These are phyloP conservation scores for Schizopora paradoxa DNA, from an alignment of 1,284 basidiomycete genomes.

Conservation along the genomic window DNA sequence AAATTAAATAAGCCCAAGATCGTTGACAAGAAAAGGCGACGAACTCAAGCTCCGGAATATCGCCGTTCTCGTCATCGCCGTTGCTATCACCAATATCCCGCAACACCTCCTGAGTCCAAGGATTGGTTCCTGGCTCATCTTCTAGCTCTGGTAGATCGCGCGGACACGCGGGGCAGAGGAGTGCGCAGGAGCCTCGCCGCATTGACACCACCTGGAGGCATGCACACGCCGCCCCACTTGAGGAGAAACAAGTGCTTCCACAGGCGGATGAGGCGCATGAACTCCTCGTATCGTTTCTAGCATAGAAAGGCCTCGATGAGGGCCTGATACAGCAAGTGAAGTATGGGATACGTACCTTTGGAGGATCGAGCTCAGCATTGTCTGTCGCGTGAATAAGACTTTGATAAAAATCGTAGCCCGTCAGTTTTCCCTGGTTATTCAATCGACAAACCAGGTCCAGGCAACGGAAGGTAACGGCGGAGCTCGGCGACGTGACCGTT, in stretches of 20 bases:
- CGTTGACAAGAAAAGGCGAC: no score
- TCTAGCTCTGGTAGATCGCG: no score
- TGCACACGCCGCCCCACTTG: constrained; percentile 29
- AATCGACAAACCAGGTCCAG: not conserved
- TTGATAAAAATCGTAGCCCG: not conserved
- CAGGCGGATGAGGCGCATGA: constrained; percentile 25
- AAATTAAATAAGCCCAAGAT: no score
- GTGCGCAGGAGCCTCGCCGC: constrained; percentile 25
- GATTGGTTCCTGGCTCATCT: no score
- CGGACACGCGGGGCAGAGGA: constrained; percentile 32
- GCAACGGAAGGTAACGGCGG: not conserved
- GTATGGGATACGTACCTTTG: not conserved
- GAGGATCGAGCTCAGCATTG: not conserved
- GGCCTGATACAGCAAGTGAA: no score
- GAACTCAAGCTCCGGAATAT: no score
- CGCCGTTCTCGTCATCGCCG: no score
- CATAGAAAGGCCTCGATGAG: no score
- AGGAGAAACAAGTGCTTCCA: constrained; percentile 29
- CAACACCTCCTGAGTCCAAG: no score
- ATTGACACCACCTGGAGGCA: constrained; percentile 23
- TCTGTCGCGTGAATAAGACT: not conserved
- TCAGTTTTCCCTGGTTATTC: not conserved
- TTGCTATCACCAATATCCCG: no score
- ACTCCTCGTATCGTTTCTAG: constrained; percentile 24
- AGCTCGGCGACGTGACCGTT: not conserved